These are phyloP conservation scores for Neophaeococcomyces aloes DNA, from an alignment of 2,329 filamentous ascomycete species.

Conservation along the genomic window DNA sequence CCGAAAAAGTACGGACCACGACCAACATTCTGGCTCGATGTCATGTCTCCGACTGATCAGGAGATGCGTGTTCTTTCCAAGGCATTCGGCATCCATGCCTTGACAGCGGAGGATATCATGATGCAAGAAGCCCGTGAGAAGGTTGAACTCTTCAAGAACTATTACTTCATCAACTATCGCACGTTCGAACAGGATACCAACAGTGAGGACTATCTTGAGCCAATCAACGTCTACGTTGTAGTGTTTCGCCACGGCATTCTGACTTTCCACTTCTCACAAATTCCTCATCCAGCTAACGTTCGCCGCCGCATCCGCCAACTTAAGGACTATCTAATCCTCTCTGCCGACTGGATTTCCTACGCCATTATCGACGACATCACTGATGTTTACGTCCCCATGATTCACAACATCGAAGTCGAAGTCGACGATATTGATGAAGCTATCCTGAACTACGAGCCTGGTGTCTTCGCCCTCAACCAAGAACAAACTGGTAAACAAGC, in stretches of 20 bases:
- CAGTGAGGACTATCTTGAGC: conserved; percentile 83
- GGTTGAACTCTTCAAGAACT: conserved; percentile 91
- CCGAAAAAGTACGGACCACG: conserved; percentile 60
- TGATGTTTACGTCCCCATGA: conserved; percentile 85
- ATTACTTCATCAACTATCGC: conserved; percentile 98
- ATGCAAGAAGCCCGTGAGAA: conserved; percentile 96
- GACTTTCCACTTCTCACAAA: conserved; percentile 90
- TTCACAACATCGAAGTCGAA: conserved; percentile 87
- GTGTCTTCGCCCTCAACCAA: conserved; percentile 53
- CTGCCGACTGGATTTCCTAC: conserved; percentile 96
- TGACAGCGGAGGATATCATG: conserved; percentile 94
- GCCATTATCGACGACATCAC: conserved; percentile 98
- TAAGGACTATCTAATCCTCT: conserved; percentile 84
- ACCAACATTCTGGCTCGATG: conserved; percentile 94
- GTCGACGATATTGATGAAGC: conserved; percentile 94
- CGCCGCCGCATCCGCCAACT: conserved; percentile 85
- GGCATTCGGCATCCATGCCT: conserved; percentile 86
- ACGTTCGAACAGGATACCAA: conserved; percentile 91
- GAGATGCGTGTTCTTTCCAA: conserved; percentile 94
- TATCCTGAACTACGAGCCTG: conserved; percentile 50
- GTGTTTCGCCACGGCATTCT: conserved; percentile 93
- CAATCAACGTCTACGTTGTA: conserved; percentile 94
- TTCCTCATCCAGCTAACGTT: conserved; percentile 91
- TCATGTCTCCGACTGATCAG: conserved; percentile 77
- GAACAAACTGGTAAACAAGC: conserved; percentile 25